phyloP scores from a whole-genome alignment of 2,329 filamentous ascomycete genomes.

The Fusarium proliferatum region DNA sequence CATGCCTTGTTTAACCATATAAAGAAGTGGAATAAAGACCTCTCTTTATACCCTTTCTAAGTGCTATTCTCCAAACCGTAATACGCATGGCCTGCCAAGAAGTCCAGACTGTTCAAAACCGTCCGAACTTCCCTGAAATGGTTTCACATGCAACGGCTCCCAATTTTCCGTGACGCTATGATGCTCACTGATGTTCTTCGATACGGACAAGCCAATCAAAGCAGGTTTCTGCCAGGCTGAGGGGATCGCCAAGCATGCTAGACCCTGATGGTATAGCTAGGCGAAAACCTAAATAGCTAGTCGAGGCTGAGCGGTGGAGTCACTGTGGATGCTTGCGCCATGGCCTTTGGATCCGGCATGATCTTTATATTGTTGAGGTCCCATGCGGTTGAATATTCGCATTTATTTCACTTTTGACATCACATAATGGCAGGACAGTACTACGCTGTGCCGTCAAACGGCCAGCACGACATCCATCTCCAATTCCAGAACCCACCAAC shows the following conservation, averaged over 20 bases:
- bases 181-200: neutral
- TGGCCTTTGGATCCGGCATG: neutral
- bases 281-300: neutral
- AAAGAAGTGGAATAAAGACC: rapidly evolving
- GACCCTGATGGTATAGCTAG: neutral
- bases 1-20: rapidly evolving
- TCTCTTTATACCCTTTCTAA: neutral
- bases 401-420: neutral
- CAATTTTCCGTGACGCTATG: neutral
- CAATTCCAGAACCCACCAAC: neutral
- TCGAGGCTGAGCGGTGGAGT: neutral
- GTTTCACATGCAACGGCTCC: neutral
- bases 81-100: neutral
- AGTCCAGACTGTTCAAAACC: neutral
- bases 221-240: neutral
- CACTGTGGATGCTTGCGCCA: neutral
- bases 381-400: neutral
- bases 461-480: neutral
- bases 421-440: neutral
- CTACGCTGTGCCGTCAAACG: neutral
- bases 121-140: neutral
- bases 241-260: neutral
- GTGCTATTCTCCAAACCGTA: neutral
- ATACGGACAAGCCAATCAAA: neutral
- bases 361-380: neutral